phyloP scores from a whole-genome alignment of 2,329 filamentous ascomycete genomes.

The Ceratocystis variospora region DNA sequence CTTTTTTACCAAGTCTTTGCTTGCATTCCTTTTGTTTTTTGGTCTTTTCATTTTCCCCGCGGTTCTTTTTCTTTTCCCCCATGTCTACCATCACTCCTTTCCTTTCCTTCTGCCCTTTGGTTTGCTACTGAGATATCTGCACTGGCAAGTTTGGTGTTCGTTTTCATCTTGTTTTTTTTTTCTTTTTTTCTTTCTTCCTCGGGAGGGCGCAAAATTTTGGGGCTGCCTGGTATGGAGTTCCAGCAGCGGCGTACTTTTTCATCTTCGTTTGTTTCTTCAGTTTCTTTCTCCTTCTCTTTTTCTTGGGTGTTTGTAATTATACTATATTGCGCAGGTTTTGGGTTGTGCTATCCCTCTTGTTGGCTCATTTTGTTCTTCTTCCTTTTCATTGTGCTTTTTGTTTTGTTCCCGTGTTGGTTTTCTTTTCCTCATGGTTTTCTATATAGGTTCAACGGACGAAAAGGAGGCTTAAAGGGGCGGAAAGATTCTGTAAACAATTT shows the following conservation, averaged over 20 bases:
- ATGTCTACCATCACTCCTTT: conserved; percentile 9
- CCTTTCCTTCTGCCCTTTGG: background rate
- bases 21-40: background rate
- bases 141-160: conserved; percentile 2
- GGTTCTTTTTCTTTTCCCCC: background rate
- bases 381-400: background rate
- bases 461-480: too few relatives aligned
- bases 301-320: background rate
- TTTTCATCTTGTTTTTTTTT: background rate
- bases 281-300: background rate
- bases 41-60: background rate
- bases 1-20: background rate
- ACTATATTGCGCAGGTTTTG: background rate
- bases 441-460: background rate
- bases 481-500: background rate
- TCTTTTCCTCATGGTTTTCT: background rate
- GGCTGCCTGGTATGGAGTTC: background rate
- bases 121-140: conserved; percentile 5
- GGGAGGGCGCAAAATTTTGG: background rate
- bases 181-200: background rate
- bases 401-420: background rate
- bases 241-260: background rate
- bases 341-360: background rate
- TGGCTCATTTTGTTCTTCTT: background rate
- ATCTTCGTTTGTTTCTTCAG: background rate